Percentiles rank a stretch among this genome's conserved stretches.
These are phyloP conservation scores for Mesembryanthemum crystallinum DNA, from an alignment of 148 eudicot species.

Conservation along the genomic window DNA sequence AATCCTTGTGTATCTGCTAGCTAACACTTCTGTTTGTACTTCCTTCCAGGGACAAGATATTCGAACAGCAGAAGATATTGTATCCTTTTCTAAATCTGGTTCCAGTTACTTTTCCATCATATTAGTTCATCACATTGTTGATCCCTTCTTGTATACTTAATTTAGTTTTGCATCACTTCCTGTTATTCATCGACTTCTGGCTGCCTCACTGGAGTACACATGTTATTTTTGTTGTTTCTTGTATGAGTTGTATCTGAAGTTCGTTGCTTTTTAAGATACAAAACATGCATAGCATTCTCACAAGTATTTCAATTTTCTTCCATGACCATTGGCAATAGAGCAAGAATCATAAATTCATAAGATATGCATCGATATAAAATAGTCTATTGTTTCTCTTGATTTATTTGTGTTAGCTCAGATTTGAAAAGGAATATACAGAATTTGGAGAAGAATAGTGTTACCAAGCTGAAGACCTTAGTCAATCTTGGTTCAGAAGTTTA, in stretches of 20 bases:
- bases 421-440: slow-evolving; percentile 74
- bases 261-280: background rate
- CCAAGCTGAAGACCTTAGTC: slow-evolving; percentile 66
- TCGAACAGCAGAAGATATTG: slow-evolving; percentile 83
- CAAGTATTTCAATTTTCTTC: background rate
- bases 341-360: background rate
- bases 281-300: background rate
- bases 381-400: slow-evolving; percentile 35
- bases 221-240: background rate
- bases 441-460: slow-evolving; percentile 74
- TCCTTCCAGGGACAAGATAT: slow-evolving; percentile 89
- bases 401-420: slow-evolving; percentile 56
- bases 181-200: background rate
- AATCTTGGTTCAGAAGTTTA: slow-evolving; percentile 96
- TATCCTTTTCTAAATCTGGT: slow-evolving; percentile 73
- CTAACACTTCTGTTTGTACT: background rate
- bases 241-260: background rate
- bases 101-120: background rate
- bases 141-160: background rate
- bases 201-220: background rate
- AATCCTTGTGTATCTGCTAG: background rate
- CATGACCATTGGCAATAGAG: background rate
- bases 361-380: background rate
- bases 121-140: background rate
- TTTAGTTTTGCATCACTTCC: background rate